These are phyloP conservation scores for Phaffia rhodozyma DNA, from an alignment of 1,284 basidiomycete species.

Conservation along the genomic window DNA sequence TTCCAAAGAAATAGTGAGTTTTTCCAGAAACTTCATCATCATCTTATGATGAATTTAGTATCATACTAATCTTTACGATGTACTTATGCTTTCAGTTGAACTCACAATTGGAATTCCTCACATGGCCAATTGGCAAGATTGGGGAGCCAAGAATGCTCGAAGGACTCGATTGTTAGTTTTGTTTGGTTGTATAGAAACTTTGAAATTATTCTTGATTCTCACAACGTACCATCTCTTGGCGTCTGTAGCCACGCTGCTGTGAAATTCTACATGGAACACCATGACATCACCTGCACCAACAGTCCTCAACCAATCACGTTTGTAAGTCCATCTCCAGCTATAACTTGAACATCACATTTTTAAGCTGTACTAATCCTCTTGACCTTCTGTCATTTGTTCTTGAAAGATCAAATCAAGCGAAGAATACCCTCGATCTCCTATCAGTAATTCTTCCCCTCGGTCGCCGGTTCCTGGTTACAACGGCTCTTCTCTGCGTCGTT, in stretches of 20 bases:
- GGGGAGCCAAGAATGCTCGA: constrained; percentile 34
- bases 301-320: constrained; percentile 45
- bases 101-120: constrained; percentile 55
- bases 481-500: background rate
- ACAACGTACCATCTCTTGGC: too few relatives aligned
- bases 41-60: background rate
- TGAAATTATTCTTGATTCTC: too few relatives aligned
- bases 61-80: constrained; percentile 19
- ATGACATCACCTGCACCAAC: constrained; percentile 50
- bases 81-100: constrained; percentile 28
- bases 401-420: background rate
- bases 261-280: constrained; percentile 39
- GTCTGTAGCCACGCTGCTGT: constrained; percentile 47
- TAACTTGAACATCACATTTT: background rate
- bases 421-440: background rate
- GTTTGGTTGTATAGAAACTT: too few relatives aligned
- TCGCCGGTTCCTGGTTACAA: background rate
- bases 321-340: constrained; percentile 21
- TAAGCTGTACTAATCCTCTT: background rate
- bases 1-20: constrained; percentile 39
- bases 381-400: background rate
- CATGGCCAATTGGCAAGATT: constrained; percentile 6
- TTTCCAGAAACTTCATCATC: background rate
- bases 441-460: background rate
- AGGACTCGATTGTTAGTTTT: constrained; percentile 47